Conservation (phyloP, 495 filamentous ascomycete species). For the Xylaria castorea region DNA sequence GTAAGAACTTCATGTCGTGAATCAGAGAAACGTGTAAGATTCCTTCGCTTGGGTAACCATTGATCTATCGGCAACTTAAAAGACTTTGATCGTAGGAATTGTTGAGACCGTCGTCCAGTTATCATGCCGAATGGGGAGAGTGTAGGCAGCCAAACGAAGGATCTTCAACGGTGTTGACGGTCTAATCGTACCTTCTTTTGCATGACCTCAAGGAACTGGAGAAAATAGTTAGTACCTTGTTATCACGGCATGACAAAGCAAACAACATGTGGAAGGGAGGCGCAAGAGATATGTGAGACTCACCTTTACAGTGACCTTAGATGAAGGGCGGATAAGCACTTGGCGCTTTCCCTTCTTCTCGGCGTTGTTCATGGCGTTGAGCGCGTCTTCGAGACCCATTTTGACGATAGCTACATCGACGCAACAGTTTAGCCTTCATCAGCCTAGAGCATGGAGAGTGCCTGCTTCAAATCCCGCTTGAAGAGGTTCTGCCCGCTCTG, state of each 20-base stretch:
- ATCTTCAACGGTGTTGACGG: neutral
- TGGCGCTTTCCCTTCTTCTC: constrained; percentile 99
- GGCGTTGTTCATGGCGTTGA: constrained; percentile 99
- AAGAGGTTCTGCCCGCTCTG: constrained; percentile 92
- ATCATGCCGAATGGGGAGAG: constrained; percentile 82
- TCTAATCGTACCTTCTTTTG: constrained; percentile 90
- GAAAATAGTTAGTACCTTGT: constrained; percentile 1
- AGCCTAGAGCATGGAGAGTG: constrained; percentile 92
- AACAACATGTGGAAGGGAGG: neutral
- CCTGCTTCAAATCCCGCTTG: constrained; percentile 63
- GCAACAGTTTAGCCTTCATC: constrained; percentile 76
- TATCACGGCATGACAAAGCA: neutral
- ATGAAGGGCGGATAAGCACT: constrained; percentile 93
- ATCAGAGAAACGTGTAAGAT: constrained; percentile 95
- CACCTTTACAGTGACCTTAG: constrained; percentile 95
- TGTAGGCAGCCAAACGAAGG: neutral
- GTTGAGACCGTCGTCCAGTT: constrained; percentile 94
- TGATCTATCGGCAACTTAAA: constrained; percentile 99
- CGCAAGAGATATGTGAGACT: neutral
- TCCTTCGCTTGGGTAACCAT: constrained; percentile 59
- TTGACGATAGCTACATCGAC: constrained; percentile 70
- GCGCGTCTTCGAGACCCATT: constrained; percentile 99
- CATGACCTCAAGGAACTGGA: constrained; percentile 92
- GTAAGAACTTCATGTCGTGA: constrained; percentile 70
- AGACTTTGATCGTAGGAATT: constrained; percentile 84